A percentile compares a stretch with the other conserved stretches of the same genome.
These are phyloP conservation scores for Trypanosoma rangeli DNA, from an alignment of 208 protist species.

Conservation along the genomic window DNA sequence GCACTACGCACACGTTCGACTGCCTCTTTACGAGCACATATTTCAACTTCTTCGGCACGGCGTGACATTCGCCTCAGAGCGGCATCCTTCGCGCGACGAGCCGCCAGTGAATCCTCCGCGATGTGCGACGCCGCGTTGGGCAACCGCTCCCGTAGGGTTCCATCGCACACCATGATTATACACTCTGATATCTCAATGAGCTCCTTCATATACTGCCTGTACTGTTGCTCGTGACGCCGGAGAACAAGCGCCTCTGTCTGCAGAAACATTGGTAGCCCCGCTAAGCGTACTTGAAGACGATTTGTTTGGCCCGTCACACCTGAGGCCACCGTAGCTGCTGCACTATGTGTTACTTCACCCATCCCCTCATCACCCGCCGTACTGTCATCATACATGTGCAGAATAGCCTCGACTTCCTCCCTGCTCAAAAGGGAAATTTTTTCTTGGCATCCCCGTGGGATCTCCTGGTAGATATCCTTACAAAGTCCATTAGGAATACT, in stretches of 20 bases:
- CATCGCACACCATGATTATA: slow-evolving; percentile 27
- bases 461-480: background rate
- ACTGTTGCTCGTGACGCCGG: slow-evolving; percentile 60
- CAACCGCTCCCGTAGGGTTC: slow-evolving; percentile 4
- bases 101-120: background rate
- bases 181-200: slow-evolving; percentile 65
- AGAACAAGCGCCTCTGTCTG: slow-evolving; percentile 61
- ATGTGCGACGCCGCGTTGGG: background rate
- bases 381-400: background rate
- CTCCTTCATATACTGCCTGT: slow-evolving; percentile 62
- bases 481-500: background rate
- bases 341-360: background rate
- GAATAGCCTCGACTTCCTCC: slow-evolving; percentile 16
- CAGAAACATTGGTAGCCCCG: slow-evolving; percentile 78
- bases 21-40: slow-evolving; percentile 13
- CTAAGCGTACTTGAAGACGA: slow-evolving; percentile 23
- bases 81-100: slow-evolving; percentile 9
- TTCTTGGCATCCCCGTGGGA: slow-evolving; percentile 3
- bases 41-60: slow-evolving; percentile 22
- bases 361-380: background rate
- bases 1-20: slow-evolving; percentile 26
- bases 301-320: background rate
- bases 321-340: background rate
- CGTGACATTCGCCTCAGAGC: slow-evolving; percentile 16
- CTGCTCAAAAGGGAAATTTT: slow-evolving; percentile 13